These are phyloP conservation scores for Aspergillus chevalieri DNA, from an alignment of 2,329 filamentous ascomycete species.

Conservation along the genomic window DNA sequence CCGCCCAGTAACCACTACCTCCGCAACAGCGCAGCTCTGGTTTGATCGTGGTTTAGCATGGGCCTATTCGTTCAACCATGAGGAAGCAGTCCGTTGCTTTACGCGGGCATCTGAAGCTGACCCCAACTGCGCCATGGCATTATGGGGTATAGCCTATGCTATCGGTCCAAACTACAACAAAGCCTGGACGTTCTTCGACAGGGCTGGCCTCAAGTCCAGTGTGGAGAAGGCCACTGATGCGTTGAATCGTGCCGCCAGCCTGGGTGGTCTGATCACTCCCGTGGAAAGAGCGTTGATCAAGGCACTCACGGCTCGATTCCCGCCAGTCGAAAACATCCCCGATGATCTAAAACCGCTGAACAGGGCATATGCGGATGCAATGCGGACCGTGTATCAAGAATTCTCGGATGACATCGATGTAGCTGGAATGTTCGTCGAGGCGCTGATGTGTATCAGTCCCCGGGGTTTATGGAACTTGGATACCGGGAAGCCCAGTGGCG, in stretches of 20 bases:
- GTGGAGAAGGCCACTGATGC: conserved; percentile 43
- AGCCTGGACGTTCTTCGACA: conserved; percentile 64
- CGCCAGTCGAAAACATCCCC: conserved; percentile 40
- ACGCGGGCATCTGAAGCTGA: conserved; percentile 20
- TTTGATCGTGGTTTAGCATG: conserved; percentile 35
- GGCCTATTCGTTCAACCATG: conserved; percentile 34
- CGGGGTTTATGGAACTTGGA: conserved; percentile 57
- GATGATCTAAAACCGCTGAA: conserved; percentile 50
- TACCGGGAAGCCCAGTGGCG: conserved; percentile 51
- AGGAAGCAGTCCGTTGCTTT: conserved; percentile 27
- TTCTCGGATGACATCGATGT: conserved; percentile 55
- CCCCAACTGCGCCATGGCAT: conserved; percentile 26
- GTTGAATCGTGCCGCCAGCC: conserved; percentile 35
- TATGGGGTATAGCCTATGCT: conserved; percentile 49
- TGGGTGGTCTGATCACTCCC: conserved; percentile 32
- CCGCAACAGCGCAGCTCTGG: conserved; percentile 30
- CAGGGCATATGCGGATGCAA: conserved; percentile 53
- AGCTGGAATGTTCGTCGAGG: conserved; percentile 55
- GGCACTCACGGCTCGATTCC: conserved; percentile 46
- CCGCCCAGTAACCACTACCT: conserved; percentile 28
- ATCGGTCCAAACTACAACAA: conserved; percentile 73
- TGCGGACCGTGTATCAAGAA: conserved; percentile 47
- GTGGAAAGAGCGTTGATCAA: conserved; percentile 57
- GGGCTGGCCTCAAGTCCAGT: conserved; percentile 47
- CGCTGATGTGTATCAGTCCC: conserved; percentile 58